phyloP scores from a whole-genome alignment of 768 basidiomycete species.

The Pisolithus orientalis region DNA sequence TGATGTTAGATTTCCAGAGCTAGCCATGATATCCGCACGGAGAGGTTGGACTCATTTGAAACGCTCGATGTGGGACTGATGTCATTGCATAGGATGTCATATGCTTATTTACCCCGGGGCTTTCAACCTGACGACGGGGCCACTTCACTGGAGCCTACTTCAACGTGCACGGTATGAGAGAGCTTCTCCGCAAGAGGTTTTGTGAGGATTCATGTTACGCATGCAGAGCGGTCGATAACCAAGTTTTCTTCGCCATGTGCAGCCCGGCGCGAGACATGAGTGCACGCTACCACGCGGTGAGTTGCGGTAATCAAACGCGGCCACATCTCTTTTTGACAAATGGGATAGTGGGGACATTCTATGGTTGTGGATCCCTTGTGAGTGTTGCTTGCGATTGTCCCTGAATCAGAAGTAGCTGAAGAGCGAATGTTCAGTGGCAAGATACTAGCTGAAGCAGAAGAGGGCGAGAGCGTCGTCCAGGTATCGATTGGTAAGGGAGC shows the following conservation, averaged over 20 bases:
- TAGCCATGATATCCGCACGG: constrained; percentile 86
- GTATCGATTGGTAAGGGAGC: constrained; percentile 68
- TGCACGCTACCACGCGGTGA: constrained; percentile 83
- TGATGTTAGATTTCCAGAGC: constrained; percentile 91
- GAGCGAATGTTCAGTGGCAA: constrained; percentile 49
- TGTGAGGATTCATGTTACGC: constrained; percentile 5
- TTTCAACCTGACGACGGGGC: constrained; percentile 94
- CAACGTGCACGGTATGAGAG: constrained; percentile 66
- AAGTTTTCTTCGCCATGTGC: constrained; percentile 94
- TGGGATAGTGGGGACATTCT: constrained; percentile 76
- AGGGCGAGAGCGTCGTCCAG: constrained; percentile 74
- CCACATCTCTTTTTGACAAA: not conserved
- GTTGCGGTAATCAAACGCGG: constrained; percentile 17
- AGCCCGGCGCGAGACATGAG: constrained; percentile 84
- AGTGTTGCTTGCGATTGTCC: constrained; percentile 21
- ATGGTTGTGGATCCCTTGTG: constrained; percentile 89
- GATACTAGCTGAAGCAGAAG: constrained; percentile 65
- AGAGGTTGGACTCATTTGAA: constrained; percentile 46
- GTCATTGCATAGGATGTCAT: constrained; percentile 58
- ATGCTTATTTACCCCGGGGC: constrained; percentile 89
- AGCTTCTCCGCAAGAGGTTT: not conserved
- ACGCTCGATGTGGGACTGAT: not conserved
- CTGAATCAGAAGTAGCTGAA: not conserved
- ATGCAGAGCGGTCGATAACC: constrained; percentile 90
- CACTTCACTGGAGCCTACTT: constrained; percentile 92